These are phyloP conservation scores for Crotalaria pallida DNA, from an alignment of 306 rosid genomes.

Conservation along the genomic window DNA sequence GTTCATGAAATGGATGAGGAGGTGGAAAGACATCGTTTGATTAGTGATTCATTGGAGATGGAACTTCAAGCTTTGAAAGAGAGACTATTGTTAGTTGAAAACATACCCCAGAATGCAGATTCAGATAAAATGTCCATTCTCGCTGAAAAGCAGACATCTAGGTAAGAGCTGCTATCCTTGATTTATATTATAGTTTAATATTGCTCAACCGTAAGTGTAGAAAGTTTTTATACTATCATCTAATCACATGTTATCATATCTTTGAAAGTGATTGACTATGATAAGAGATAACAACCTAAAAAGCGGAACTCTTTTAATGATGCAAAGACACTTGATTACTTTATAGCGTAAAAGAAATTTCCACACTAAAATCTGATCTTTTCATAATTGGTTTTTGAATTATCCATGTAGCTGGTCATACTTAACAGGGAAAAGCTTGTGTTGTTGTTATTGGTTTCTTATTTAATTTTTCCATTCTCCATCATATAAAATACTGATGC, in stretches of 20 bases:
- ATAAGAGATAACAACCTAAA: constrained; percentile 4
- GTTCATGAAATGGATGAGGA: constrained; percentile 84
- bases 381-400: not conserved
- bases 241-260: not conserved
- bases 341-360: not conserved
- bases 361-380: not conserved
- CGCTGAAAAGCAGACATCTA: constrained; percentile 45
- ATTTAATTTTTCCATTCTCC: constrained; percentile 4
- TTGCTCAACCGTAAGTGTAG: constrained; percentile 4
- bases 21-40: constrained; percentile 66
- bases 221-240: not conserved
- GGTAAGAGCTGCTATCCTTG: constrained; percentile 42
- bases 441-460: not conserved
- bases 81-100: constrained; percentile 60
- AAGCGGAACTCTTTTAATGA: not conserved
- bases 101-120: constrained; percentile 41
- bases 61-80: constrained; percentile 67
- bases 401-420: not conserved
- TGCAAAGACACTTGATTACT: not conserved
- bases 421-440: constrained; percentile 1
- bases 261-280: not conserved
- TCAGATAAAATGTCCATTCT: constrained; percentile 35
- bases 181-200: constrained; percentile 13
- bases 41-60: constrained; percentile 67
- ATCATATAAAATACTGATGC: constrained; percentile 25